Percentiles rank a stretch among this genome's conserved stretches.
phyloP scores from a whole-genome alignment of 2,329 filamentous ascomycete genomes.

The Penicillium sp. region DNA sequence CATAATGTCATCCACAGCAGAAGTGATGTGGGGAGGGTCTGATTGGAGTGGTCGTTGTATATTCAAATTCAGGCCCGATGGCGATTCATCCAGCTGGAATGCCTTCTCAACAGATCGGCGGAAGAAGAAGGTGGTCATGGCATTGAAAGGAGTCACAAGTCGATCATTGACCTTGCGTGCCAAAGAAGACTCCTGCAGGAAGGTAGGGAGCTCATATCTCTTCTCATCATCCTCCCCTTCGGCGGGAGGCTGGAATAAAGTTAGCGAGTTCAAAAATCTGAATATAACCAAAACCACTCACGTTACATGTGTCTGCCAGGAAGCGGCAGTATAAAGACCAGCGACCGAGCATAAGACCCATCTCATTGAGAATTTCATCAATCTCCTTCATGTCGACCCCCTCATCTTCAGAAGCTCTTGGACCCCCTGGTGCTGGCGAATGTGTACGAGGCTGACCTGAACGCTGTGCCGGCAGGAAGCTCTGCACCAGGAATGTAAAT shows the following conservation, averaged over 20 bases:
- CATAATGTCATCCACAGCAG: constrained; percentile 97
- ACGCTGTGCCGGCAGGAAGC: constrained; percentile 75
- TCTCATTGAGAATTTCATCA: constrained; percentile 82
- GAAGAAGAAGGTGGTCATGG: constrained; percentile 95
- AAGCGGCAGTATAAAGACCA: constrained; percentile 95
- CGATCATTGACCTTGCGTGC: constrained; percentile 73
- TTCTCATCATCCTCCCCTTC: constrained; percentile 56
- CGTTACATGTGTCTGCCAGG: constrained; percentile 79
- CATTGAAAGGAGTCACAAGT: constrained; percentile 78
- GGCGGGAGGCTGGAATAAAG: constrained; percentile 8
- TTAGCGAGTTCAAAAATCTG: no score
- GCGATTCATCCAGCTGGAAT: constrained; percentile 92
- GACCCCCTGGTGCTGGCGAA: constrained; percentile 68
- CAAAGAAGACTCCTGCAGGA: constrained; percentile 77
- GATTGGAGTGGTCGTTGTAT: constrained; percentile 69
- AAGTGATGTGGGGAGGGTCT: constrained; percentile 87
- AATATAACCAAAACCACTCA: constrained; percentile 45
- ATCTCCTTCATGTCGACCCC: constrained; percentile 96
- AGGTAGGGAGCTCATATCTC: constrained; percentile 66
- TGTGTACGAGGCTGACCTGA: constrained; percentile 67
- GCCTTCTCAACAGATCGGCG: constrained; percentile 94
- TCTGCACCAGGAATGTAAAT: constrained; percentile 95
- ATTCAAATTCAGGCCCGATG: constrained; percentile 74
- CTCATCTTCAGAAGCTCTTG: constrained; percentile 76
- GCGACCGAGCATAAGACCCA: constrained; percentile 84